A percentile compares a stretch with the other conserved stretches of the same genome.
phyloP scores from a whole-genome alignment of 2,329 filamentous ascomycete species.

The Ophiostoma ips region DNA sequence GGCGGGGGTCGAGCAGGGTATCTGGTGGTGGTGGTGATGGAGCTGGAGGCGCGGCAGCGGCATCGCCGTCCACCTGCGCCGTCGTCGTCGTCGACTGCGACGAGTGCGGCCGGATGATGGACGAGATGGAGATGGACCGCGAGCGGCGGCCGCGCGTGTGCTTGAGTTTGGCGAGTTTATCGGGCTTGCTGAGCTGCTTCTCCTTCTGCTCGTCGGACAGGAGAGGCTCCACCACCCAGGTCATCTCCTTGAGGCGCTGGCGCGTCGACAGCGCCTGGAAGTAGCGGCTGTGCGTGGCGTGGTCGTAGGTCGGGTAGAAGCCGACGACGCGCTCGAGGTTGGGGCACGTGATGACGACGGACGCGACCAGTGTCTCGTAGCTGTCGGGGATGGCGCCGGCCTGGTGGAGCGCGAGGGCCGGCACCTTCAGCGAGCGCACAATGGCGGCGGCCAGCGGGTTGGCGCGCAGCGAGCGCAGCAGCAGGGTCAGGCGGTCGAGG shows the following conservation, averaged over 20 bases:
- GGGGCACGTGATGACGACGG: conserved; percentile 50
- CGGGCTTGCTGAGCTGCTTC: too few relatives aligned
- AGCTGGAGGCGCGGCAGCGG: too few relatives aligned
- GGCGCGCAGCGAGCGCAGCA: conserved; percentile 42
- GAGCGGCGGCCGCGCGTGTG: background rate
- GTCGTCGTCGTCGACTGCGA: too few relatives aligned
- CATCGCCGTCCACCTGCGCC: too few relatives aligned
- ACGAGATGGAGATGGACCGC: conserved; percentile 7
- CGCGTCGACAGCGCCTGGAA: conserved; percentile 47
- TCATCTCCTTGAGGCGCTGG: conserved; percentile 39
- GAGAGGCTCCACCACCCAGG: conserved; percentile 41
- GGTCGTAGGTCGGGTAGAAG: conserved; percentile 38
- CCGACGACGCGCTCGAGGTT: conserved; percentile 47
- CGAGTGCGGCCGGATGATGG: conserved; percentile 2
- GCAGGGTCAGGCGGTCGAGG: conserved; percentile 28
- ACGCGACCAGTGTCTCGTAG: conserved; percentile 45
- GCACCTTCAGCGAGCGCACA: conserved; percentile 45
- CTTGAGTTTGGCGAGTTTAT: background rate
- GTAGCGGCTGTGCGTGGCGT: conserved; percentile 37
- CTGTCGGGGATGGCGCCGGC: conserved; percentile 26
- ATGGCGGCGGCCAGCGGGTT: conserved; percentile 38
- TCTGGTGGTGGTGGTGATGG: background rate
- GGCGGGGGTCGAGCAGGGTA: conserved; percentile 22
- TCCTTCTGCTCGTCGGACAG: conserved; percentile 13
- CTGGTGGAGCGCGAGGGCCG: conserved; percentile 24